These are phyloP conservation scores for Dovyalis caffra DNA, from an alignment of 345 rosid genomes.

Conservation along the genomic window DNA sequence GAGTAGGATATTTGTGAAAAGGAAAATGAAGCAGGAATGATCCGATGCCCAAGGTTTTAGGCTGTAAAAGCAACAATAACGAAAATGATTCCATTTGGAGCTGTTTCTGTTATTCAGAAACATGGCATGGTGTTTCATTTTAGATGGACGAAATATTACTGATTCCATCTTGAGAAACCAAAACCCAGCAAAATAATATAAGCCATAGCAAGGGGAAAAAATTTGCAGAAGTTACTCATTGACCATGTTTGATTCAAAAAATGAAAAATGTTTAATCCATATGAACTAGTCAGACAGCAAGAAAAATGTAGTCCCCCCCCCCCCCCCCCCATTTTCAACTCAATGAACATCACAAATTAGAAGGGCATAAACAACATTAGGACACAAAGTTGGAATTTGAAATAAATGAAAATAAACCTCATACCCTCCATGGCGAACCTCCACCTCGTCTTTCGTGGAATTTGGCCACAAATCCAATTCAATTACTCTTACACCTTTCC, in stretches of 20 bases:
- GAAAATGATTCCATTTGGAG: neutral
- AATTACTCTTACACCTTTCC: conserved; percentile 66
- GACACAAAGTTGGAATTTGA: neutral
- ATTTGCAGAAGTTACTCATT: neutral
- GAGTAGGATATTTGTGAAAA: neutral
- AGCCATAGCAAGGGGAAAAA: neutral
- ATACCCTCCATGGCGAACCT: conserved; percentile 86
- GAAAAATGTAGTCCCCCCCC: neutral
- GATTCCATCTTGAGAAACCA: neutral
- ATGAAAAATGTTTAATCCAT: neutral
- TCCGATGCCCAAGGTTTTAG: neutral
- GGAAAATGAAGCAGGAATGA: neutral
- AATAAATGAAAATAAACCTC: neutral
- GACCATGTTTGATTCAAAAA: neutral
- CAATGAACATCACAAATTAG: neutral
- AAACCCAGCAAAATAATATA: neutral
- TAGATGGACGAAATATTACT: neutral
- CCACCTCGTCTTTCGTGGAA: conserved; percentile 40
- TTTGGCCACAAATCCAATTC: conserved; percentile 90
- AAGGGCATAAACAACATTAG: neutral
- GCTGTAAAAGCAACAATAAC: neutral
- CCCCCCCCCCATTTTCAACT: neutral
- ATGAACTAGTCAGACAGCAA: neutral
- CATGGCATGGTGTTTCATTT: too few relatives aligned
- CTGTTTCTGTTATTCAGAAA: neutral